Percentiles rank a stretch among this genome's conserved stretches.
phyloP scores from a whole-genome alignment of 768 basidiomycete genomes.

The Gymnopilus junonius region DNA sequence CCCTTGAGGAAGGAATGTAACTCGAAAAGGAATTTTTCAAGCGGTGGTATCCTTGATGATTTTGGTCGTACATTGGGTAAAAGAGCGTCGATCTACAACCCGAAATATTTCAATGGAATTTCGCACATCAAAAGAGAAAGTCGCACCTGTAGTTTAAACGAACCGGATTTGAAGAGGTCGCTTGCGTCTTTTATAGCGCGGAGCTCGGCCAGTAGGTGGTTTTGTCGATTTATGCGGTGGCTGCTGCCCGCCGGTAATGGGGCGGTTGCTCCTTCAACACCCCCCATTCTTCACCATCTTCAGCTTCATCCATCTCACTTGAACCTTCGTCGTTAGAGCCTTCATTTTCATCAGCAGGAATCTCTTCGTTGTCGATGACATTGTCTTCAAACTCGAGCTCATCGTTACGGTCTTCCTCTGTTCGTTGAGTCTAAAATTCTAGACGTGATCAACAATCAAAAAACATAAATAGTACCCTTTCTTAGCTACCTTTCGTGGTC shows the following conservation, averaged over 20 bases:
- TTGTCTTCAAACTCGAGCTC: conserved; percentile 5
- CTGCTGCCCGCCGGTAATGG: conserved; percentile 11
- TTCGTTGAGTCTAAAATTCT: conserved; percentile 7
- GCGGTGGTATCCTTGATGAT: conserved; percentile 51
- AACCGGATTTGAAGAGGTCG: conserved; percentile 74
- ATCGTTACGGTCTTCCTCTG: conserved; percentile 3
- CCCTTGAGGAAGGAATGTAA: conserved; percentile 69
- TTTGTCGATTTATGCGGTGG: conserved; percentile 41
- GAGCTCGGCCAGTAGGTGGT: conserved; percentile 72
- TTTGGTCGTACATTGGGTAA: conserved; percentile 79
- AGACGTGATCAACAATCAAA: not conserved
- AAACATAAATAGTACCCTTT: not conserved
- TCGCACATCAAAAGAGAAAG: not conserved
- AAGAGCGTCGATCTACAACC: conserved; percentile 73
- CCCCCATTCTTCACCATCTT: conserved; percentile 33
- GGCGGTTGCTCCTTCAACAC: conserved; percentile 20
- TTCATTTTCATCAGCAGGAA: not conserved
- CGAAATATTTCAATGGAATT: not conserved
- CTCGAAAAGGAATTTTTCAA: conserved; percentile 70
- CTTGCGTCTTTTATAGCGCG: conserved; percentile 73
- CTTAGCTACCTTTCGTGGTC: conserved; percentile 26
- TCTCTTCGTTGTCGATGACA: conserved; percentile 14
- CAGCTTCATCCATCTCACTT: conserved; percentile 21
- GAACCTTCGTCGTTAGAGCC: not conserved
- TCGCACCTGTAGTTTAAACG: conserved; percentile 83